A percentile compares a stretch with the other conserved stretches of the same genome.
These are phyloP conservation scores for Ogataea pilisensis DNA, from an alignment of 805 yeast species.

Conservation along the genomic window DNA sequence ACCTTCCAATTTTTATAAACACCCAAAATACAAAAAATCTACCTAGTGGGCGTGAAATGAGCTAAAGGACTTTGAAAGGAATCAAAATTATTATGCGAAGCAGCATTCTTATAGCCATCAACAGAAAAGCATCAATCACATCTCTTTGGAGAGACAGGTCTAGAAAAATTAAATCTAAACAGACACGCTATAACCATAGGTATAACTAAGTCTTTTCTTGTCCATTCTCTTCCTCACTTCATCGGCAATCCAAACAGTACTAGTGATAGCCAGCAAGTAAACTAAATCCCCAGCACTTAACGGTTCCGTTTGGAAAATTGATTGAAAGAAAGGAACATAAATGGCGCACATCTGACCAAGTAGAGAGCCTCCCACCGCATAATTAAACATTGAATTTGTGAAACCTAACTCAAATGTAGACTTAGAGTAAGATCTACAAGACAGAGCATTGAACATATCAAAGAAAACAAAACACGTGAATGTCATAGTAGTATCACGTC, in stretches of 20 bases:
- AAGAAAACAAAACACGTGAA: constrained; percentile 94
- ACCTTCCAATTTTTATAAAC: no score
- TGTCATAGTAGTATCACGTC: constrained; percentile 98
- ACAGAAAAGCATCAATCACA: no score
- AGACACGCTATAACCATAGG: constrained; percentile 27
- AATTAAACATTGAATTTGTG: constrained; percentile 84
- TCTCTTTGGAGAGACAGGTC: no score
- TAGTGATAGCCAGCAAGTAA: constrained; percentile 58
- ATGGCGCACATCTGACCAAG: constrained; percentile 91
- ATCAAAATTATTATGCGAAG: no score
- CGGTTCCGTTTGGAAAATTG: constrained; percentile 93
- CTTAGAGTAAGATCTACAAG: constrained; percentile 86
- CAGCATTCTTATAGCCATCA: no score
- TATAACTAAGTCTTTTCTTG: constrained; percentile 13
- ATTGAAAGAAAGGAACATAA: constrained; percentile 89
- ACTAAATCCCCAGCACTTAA: constrained; percentile 65
- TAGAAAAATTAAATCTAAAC: constrained; percentile 22
- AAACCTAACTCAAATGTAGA: constrained; percentile 81
- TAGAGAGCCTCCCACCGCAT: constrained; percentile 84
- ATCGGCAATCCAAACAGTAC: constrained; percentile 82
- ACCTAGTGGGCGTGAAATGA: no score
- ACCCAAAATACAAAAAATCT: no score
- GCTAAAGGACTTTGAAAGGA: no score
- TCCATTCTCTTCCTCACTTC: constrained; percentile 64
- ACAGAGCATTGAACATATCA: constrained; percentile 94